phyloP scores from a whole-genome alignment of 768 basidiomycete genomes.

The Termitomyces bulborhizus region DNA sequence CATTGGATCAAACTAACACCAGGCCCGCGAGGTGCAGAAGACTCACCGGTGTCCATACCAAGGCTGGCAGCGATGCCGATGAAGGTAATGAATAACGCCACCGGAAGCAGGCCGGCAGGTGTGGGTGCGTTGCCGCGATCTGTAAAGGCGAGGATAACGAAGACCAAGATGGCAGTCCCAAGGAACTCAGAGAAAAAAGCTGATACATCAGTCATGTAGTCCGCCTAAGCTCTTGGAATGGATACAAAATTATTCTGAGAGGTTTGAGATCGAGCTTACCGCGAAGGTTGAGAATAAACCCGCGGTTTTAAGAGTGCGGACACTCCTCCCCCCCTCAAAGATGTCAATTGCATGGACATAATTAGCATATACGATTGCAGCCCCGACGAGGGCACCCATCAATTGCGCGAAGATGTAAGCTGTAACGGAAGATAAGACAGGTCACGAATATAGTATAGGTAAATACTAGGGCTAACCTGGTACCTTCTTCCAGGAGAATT shows the following conservation, averaged over 20 bases:
- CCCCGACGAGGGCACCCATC: slow-evolving; percentile 55
- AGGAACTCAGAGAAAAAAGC: slow-evolving; percentile 50
- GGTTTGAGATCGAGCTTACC: slow-evolving; percentile 26
- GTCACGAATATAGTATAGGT: background rate
- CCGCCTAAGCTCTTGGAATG: slow-evolving; percentile 5
- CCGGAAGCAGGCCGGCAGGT: slow-evolving; percentile 45
- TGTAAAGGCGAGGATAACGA: slow-evolving; percentile 47
- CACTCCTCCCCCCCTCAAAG: slow-evolving; percentile 47
- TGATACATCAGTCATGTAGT: slow-evolving; percentile 30
- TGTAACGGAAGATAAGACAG: slow-evolving; percentile 6
- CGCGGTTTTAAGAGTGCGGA: slow-evolving; percentile 52
- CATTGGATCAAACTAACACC: background rate
- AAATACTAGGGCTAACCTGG: slow-evolving; percentile 27
- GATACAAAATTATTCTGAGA: background rate
- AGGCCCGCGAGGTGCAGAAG: background rate
- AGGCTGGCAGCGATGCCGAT: slow-evolving; percentile 51
- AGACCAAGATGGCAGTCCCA: slow-evolving; percentile 49
- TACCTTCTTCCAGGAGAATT: slow-evolving; percentile 68
- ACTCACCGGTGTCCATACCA: slow-evolving; percentile 53
- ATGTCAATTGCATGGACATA: slow-evolving; percentile 64
- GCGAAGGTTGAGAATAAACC: slow-evolving; percentile 56
- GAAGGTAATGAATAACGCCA: slow-evolving; percentile 51
- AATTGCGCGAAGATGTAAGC: slow-evolving; percentile 56
- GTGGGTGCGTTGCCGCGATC: slow-evolving; percentile 49
- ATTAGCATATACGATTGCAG: slow-evolving; percentile 53